These are phyloP conservation scores for Candida piceae DNA, from an alignment of 805 yeast genomes.

Conservation along the genomic window DNA sequence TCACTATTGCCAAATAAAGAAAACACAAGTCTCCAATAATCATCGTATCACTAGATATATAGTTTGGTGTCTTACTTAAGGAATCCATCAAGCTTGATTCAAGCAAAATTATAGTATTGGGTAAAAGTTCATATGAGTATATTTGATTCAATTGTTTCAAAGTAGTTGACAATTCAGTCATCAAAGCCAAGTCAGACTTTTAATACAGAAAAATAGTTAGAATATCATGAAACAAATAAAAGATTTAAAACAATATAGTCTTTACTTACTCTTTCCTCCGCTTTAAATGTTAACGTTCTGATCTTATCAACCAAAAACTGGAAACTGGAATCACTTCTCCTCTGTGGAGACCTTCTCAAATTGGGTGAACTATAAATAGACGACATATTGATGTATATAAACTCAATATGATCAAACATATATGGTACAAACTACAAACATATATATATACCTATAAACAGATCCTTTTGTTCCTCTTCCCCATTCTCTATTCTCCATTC, in stretches of 20 bases:
- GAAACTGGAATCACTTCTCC: slow-evolving; percentile 17
- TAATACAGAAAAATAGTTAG: too few relatives aligned
- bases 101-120: slow-evolving; percentile 10
- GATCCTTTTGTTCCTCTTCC: too few relatives aligned
- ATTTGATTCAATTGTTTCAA: slow-evolving; percentile 15
- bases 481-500: too few relatives aligned
- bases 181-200: too few relatives aligned
- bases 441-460: too few relatives aligned
- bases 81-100: slow-evolving; percentile 10
- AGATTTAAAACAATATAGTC: too few relatives aligned
- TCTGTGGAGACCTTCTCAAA: slow-evolving; percentile 5
- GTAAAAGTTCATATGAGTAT: slow-evolving; percentile 9
- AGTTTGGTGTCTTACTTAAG: slow-evolving; percentile 2
- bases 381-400: too few relatives aligned
- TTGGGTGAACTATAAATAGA: too few relatives aligned
- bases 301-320: slow-evolving; percentile 15
- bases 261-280: slow-evolving; percentile 9
- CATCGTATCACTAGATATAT: slow-evolving; percentile 9
- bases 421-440: too few relatives aligned
- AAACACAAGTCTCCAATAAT: neutral
- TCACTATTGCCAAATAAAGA: slow-evolving; percentile 7
- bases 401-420: too few relatives aligned
- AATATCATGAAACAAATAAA: too few relatives aligned
- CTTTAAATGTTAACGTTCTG: slow-evolving; percentile 2
- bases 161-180: slow-evolving; percentile 7